Base-by-base conservation (phyloP, 2,329 filamentous ascomycete species). In the Drechslerella stenobrocha region DNA sequence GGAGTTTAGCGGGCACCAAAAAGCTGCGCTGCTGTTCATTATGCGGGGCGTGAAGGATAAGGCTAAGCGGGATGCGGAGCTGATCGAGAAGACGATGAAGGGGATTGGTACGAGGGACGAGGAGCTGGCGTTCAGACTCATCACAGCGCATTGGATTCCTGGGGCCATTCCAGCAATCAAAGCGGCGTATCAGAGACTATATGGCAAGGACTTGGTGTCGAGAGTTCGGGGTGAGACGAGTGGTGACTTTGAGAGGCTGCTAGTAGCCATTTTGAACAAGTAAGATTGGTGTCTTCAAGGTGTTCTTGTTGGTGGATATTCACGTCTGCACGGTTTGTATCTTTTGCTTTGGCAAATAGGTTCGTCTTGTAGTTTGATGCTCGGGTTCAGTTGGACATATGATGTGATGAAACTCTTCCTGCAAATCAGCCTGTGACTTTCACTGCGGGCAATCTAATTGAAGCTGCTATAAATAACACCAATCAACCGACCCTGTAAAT, bases 1-100 rank as follows among this genome's bases (percentile, higher is more conserved):
- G 78, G 86, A 93, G 74, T 96, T 96, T 77, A 88, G 87, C 0
- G 92, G 92, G 0, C 92, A 97, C 75, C 96, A 97, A 89, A 81
- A 91, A 75, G 83, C 88, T 11, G 90, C 90, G 0, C 81, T 97
- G 0, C 78, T 93, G 23, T 67, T 51, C 34, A 92, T 88, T 1
- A 79, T 83, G 4, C 89, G 96, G 77, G 89, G 87, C 71, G 89
- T 89, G 61, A 87, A 88, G 81, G 86, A 90, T 71, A 73, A 72
- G 44, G 53, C 71, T 8, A 34, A 52, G 30, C 13, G 72, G 8
- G 91, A 95, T 72, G 93, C 91, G 0, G 79, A 82, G 20, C 79
- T 89, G 4, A 81, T 97, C n/a, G 90, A 96, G 75, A 87, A 88
- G 7, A 81, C 87, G 9, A 97, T 97, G 92, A 82, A 84, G 1